phyloP scores from a whole-genome alignment of 2,329 filamentous ascomycete species.

The Penicillium occitanis region DNA sequence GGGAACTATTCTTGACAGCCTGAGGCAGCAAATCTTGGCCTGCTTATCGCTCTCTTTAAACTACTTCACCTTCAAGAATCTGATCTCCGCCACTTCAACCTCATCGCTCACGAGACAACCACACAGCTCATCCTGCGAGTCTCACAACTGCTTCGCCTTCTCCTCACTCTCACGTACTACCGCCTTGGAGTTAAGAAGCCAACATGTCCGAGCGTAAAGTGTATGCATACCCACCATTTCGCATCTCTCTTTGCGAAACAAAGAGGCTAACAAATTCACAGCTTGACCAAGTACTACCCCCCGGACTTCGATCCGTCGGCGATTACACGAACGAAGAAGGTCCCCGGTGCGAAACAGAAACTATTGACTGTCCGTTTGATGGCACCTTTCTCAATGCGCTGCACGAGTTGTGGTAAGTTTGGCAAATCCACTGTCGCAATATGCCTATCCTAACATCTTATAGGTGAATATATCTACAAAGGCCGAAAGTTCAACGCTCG shows the following conservation, averaged over 20 bases:
- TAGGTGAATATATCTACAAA: constrained; percentile 83
- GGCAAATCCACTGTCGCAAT: neutral
- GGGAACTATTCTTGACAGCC: neutral
- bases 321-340: constrained; percentile 56
- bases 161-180: neutral
- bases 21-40: constrained; percentile 6
- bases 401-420: constrained; percentile 46
- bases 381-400: constrained; percentile 82
- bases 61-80: neutral
- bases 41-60: constrained; percentile 7
- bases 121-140: neutral
- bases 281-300: constrained; percentile 53
- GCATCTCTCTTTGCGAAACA: neutral
- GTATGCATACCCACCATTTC: constrained; percentile 43
- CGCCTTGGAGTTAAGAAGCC: constrained; percentile 17
- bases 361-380: constrained; percentile 86
- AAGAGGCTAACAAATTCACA: constrained; percentile 10
- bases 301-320: constrained; percentile 87
- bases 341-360: constrained; percentile 20
- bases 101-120: neutral
- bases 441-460: constrained; percentile 24
- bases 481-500: constrained; percentile 93
- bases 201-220: constrained; percentile 86
- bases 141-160: neutral
- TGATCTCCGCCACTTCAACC: constrained; percentile 7